Conservation (phyloP, 2,329 filamentous ascomycete species). For the Fusarium sp. region DNA sequence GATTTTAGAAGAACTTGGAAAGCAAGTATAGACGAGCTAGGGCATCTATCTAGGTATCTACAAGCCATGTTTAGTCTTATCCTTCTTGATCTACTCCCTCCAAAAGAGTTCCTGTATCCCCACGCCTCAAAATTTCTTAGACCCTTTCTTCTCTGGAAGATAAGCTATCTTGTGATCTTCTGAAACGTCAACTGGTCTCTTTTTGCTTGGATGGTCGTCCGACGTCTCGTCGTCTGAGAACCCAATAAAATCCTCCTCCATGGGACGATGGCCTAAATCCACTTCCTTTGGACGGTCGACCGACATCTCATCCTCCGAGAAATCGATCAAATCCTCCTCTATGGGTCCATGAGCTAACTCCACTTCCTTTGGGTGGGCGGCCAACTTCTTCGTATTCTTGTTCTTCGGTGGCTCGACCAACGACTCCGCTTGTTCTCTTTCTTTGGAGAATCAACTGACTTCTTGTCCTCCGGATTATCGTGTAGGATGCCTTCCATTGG, state of each 20-base stretch:
- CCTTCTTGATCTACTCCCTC: not conserved
- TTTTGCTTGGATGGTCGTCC: not conserved
- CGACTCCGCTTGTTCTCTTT: not conserved
- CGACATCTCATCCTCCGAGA: not conserved
- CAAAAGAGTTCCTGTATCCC: not conserved
- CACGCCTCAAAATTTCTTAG: not conserved
- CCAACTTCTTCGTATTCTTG: not conserved
- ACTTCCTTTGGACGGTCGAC: not conserved
- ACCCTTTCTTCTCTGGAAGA: not conserved
- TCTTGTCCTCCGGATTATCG: not conserved
- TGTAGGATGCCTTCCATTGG: not conserved
- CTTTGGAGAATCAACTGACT: not conserved
- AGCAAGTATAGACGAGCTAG: constrained; percentile 19
- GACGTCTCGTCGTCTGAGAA: not conserved
- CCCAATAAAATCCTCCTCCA: not conserved
- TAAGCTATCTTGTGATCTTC: not conserved
- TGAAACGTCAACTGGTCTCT: not conserved
- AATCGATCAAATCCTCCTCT: not conserved
- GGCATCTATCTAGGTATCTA: not conserved
- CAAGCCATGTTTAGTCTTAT: not conserved
- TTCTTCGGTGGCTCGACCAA: not conserved
- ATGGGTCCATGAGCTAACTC: not conserved
- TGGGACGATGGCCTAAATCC: not conserved
- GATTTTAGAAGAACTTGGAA: constrained; percentile 61
- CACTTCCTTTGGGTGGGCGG: not conserved